phyloP scores from a whole-genome alignment of 768 basidiomycete genomes.

The Rhizopogon vesiculosus region DNA sequence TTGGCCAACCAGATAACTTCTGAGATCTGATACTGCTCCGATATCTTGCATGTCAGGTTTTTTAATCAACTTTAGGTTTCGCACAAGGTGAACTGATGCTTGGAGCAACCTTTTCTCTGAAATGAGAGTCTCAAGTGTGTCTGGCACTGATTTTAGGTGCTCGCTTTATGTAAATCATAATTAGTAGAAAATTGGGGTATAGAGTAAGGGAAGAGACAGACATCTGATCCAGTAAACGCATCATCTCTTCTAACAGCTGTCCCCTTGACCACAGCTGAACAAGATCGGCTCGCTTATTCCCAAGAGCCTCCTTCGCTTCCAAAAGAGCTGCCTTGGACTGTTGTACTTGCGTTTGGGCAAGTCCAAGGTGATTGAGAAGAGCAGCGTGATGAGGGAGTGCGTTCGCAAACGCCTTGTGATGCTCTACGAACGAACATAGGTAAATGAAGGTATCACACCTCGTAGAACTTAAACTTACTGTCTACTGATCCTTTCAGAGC shows the following conservation, averaged over 20 bases:
- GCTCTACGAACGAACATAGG: constrained; percentile 42
- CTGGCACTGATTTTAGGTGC: constrained; percentile 85
- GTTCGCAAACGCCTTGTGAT: constrained; percentile 94
- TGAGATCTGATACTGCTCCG: constrained; percentile 87
- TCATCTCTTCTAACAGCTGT: constrained; percentile 93
- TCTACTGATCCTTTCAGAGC: constrained; percentile 88
- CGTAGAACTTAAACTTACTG: constrained; percentile 43
- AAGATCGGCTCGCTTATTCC: constrained; percentile 82
- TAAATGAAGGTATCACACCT: not conserved
- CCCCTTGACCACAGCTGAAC: constrained; percentile 87
- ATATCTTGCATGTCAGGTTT: constrained; percentile 92
- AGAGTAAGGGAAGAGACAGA: constrained; percentile 32
- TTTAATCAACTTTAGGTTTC: constrained; percentile 86
- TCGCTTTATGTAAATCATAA: constrained; percentile 51
- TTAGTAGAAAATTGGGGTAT: constrained; percentile 1
- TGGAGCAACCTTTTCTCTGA: constrained; percentile 92
- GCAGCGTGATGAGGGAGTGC: constrained; percentile 87
- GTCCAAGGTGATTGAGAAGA: constrained; percentile 64
- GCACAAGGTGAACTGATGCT: constrained; percentile 81
- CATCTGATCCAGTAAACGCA: constrained; percentile 93
- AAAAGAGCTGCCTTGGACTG: constrained; percentile 66
- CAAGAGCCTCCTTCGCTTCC: constrained; percentile 76
- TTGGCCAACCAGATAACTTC: constrained; percentile 79
- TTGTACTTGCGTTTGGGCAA: constrained; percentile 71
- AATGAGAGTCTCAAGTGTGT: constrained; percentile 88